These are phyloP conservation scores for Hirsutella minnesotensis DNA, from an alignment of 2,329 filamentous ascomycete genomes.

Conservation along the genomic window DNA sequence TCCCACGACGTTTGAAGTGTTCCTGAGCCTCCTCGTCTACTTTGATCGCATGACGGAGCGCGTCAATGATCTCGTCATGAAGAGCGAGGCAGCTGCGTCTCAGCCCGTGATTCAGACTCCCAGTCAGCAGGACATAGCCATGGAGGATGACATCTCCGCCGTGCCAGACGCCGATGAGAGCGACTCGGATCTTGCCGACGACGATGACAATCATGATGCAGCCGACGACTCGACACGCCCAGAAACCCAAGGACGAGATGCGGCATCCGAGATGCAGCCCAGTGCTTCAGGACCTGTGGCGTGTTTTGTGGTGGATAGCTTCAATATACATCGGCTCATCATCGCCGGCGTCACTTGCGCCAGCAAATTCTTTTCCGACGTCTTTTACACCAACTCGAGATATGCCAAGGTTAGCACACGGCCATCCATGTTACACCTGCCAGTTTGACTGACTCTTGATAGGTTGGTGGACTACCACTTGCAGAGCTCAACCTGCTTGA, in stretches of 20 bases:
- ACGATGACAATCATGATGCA: slow-evolving; percentile 26
- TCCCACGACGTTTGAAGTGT: slow-evolving; percentile 96
- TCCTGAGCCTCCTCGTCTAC: slow-evolving; percentile 87
- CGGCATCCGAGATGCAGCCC: slow-evolving; percentile 12
- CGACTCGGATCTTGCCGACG: slow-evolving; percentile 39
- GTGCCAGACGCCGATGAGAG: slow-evolving; percentile 27
- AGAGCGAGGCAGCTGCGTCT: slow-evolving; percentile 44
- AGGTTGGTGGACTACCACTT: slow-evolving; percentile 90
- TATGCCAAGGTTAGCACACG: slow-evolving; percentile 76
- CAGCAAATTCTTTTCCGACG: slow-evolving; percentile 98
- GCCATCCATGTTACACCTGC: not conserved
- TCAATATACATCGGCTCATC: slow-evolving; percentile 93
- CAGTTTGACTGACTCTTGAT: slow-evolving; percentile 7
- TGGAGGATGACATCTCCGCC: slow-evolving; percentile 11
- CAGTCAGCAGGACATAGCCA: slow-evolving; percentile 16
- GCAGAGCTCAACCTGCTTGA: slow-evolving; percentile 93
- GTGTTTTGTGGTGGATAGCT: slow-evolving; percentile 92
- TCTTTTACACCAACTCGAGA: slow-evolving; percentile 98
- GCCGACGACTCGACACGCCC: slow-evolving; percentile 13
- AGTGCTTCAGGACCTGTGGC: slow-evolving; percentile 26
- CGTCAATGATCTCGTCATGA: slow-evolving; percentile 71
- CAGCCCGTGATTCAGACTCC: slow-evolving; percentile 2
- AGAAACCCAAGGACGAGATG: slow-evolving; percentile 10
- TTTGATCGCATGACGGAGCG: slow-evolving; percentile 98
- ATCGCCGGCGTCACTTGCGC: slow-evolving; percentile 96